Base-by-base conservation (phyloP, 2,329 filamentous ascomycete genomes). In the Aureobasidium sp. region DNA sequence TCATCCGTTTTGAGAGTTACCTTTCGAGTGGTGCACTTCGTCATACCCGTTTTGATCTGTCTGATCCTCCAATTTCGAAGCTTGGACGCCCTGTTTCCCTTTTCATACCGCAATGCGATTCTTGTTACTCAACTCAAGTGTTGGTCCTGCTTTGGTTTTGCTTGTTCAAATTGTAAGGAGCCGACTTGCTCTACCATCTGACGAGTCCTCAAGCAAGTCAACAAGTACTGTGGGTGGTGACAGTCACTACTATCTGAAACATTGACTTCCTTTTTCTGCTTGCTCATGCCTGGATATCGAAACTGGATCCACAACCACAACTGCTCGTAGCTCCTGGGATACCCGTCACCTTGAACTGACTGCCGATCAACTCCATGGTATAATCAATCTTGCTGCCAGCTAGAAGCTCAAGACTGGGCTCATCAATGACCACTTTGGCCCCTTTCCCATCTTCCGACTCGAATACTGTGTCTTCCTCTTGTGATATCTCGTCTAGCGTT, bases 381-480 rank as follows among this genome's bases (percentile, higher is more conserved):
- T 92, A 99, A 72, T 99, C 94, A 41, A 99, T 87, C 73, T 92
- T 97, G 77, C 92, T 97, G 10, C 93, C 94, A 72, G 91, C 92
- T 63, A 99, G 76, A 59, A 99, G 76, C 67, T 96, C 91, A 63
- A 99, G 77, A 57, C 91, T 96, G 2, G 91, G 85, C 67, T 87
- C 84, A 72, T 99, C 94, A 71, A 99, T 85, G 26, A 97, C 87
- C 10, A 99, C 85, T 74, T 90, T 94, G n/a, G 94, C 53, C 37
- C 58, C 20, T 56, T 64, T 64, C 32, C 64, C 62, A 66, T 71
- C 71, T 15, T 86, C 77, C 52, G 87, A 90, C 66, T 90, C 85
- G 69, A 97, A 96, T 27, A 97, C 81, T 0, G 89, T 94, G 72
- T 99, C 94, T 69, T 97, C 94, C 64, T 91, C 87, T 29, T 83